Conservation (phyloP, 192 early-diverging fungal genomes). For the Rhizophagus clarus region DNA sequence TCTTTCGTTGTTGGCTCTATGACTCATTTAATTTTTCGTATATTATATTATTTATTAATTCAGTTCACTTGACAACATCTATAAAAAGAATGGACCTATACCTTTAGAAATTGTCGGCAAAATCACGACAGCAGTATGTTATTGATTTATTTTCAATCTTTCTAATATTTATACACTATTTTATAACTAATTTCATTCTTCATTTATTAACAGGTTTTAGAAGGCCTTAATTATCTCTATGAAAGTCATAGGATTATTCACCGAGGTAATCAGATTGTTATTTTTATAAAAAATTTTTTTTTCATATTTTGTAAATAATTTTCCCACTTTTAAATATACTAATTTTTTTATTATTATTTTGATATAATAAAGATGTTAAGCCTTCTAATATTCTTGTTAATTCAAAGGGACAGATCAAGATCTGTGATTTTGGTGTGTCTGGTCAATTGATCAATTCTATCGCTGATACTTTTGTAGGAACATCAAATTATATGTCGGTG, state of each 20-base stretch:
- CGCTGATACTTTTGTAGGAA: slow-evolving; percentile 86
- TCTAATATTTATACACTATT: slow-evolving; percentile 7
- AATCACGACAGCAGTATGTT: slow-evolving; percentile 76
- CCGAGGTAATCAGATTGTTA: slow-evolving; percentile 60
- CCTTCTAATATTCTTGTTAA: slow-evolving; percentile 88
- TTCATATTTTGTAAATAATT: not conserved
- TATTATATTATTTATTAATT: not conserved
- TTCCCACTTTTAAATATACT: not conserved
- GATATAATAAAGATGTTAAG: slow-evolving; percentile 65
- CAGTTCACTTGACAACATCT: slow-evolving; percentile 88
- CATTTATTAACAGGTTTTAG: slow-evolving; percentile 55
- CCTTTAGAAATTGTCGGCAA: slow-evolving; percentile 85
- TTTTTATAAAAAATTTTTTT: slow-evolving; percentile 1
- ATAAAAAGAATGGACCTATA: slow-evolving; percentile 88
- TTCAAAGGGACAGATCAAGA: slow-evolving; percentile 76
- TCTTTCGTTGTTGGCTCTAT: not conserved
- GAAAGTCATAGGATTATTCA: slow-evolving; percentile 92
- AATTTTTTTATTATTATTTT: not conserved
- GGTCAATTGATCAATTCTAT: slow-evolving; percentile 84
- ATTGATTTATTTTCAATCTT: not conserved
- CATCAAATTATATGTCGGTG: slow-evolving; percentile 81
- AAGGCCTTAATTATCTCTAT: slow-evolving; percentile 84
- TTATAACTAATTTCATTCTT: not conserved
- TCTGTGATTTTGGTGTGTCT: slow-evolving; percentile 91
- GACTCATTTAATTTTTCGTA: not conserved